Percentiles rank a stretch among this genome's conserved stretches.
Evolutionary conservation across 2,329 filamentous ascomycete species (phyloP).

Genomic region (Fonsecaea multimorphosa): DNA sequence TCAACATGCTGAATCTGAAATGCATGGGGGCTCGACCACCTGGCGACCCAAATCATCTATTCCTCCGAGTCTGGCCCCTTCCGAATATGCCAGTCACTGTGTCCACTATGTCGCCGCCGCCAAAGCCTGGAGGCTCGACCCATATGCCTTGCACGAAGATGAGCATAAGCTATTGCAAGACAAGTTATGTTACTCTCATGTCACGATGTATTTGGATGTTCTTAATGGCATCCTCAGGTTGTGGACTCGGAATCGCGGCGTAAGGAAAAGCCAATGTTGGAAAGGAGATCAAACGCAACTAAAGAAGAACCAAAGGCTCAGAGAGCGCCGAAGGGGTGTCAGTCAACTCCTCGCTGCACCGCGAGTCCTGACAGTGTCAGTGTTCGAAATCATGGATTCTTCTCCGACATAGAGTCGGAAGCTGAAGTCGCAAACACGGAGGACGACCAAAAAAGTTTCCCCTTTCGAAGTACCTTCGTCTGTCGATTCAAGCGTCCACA

Average conservation of each 20-base stretch:
- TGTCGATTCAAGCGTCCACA: too few species aligned
- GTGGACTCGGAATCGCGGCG: conserved; percentile 85
- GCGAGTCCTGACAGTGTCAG: too few species aligned
- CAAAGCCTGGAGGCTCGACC: conserved; percentile 85
- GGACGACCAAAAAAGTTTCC: too few species aligned
- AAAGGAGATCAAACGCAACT: too few species aligned
- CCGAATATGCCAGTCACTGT: conserved; percentile 89
- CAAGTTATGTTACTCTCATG: conserved; percentile 84
- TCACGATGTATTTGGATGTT: conserved; percentile 95
- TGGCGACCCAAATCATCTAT: conserved; percentile 82
- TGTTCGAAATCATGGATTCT: too few species aligned
- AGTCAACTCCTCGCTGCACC: too few species aligned
- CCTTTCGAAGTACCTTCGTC: too few species aligned
- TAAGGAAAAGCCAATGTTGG: too few species aligned
- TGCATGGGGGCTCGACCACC: conserved; percentile 50
- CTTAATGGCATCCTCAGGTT: conserved; percentile 90
- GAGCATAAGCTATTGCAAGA: conserved; percentile 82
- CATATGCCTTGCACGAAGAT: conserved; percentile 82
- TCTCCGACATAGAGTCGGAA: too few species aligned
- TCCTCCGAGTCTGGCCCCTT: conserved; percentile 71
- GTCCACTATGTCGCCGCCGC: conserved; percentile 88
- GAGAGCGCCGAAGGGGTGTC: too few species aligned
- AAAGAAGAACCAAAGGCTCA: too few species aligned
- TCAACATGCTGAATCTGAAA: conserved; percentile 35
- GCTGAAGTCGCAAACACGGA: too few species aligned